A percentile compares a stretch with the other conserved stretches of the same genome.
Evolutionary conservation across 306 rosid species (phyloP).

Genomic region (Vigna reflexopilosa): DNA sequence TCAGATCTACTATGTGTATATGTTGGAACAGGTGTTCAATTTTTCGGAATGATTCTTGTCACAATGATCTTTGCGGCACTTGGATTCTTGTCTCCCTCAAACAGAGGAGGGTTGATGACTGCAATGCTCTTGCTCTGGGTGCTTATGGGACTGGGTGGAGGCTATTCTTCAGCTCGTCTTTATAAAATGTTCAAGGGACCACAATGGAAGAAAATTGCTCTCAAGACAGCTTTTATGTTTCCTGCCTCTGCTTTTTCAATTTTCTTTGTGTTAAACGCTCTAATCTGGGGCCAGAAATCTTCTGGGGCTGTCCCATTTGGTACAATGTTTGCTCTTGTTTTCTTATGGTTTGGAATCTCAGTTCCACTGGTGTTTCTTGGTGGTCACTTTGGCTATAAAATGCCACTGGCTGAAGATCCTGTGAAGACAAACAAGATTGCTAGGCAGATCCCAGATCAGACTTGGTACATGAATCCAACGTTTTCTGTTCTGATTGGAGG

Average conservation of each 20-base stretch:
- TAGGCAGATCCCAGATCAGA: constrained; percentile 87
- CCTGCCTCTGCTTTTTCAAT: constrained; percentile 71
- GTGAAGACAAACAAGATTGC: constrained; percentile 89
- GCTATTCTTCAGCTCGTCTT: constrained; percentile 73
- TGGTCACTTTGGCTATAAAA: constrained; percentile 71
- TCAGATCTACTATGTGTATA: constrained; percentile 83
- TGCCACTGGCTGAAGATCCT: constrained; percentile 71
- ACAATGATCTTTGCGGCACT: constrained; percentile 91
- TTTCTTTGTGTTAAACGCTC: constrained; percentile 83
- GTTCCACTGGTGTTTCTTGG: constrained; percentile 87
- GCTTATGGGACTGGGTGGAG: constrained; percentile 82
- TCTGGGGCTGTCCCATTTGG: constrained; percentile 98
- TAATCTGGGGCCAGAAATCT: constrained; percentile 91
- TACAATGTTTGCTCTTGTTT: constrained; percentile 93
- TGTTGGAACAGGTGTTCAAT: constrained; percentile 93
- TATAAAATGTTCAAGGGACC: constrained; percentile 81
- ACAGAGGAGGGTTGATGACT: constrained; percentile 93
- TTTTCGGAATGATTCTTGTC: constrained; percentile 86
- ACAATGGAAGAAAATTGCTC: constrained; percentile 75
- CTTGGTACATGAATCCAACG: constrained; percentile 83
- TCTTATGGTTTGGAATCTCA: constrained; percentile 96
- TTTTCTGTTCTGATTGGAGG: constrained; percentile 84
- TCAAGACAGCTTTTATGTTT: constrained; percentile 80
- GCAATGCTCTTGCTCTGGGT: constrained; percentile 95
- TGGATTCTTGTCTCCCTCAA: constrained; percentile 89